A percentile compares a stretch with the other conserved stretches of the same genome.
Evolutionary conservation across 345 rosid species (phyloP).

Genomic region (Alliaria petiolata): DNA sequence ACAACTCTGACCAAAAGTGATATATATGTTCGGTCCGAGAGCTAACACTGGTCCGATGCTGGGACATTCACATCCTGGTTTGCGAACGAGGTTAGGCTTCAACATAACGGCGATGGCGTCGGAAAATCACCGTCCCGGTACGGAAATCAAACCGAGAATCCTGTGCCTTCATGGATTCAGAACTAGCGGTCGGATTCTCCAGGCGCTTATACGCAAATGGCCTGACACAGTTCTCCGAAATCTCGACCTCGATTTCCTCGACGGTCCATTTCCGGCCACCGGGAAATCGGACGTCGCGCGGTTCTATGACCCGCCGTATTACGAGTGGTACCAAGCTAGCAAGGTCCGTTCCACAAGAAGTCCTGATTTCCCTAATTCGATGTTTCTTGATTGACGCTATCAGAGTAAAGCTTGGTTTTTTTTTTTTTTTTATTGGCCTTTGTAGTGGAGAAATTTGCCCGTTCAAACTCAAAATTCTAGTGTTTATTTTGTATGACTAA

Average conservation of each 20-base stretch:
- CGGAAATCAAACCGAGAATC: slow-evolving; percentile 26
- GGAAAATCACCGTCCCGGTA: slow-evolving; percentile 5
- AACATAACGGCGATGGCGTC: slow-evolving; percentile 21
- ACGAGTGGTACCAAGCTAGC: slow-evolving; percentile 39
- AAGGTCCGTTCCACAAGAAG: slow-evolving; percentile 14
- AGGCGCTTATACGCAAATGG: slow-evolving; percentile 16
- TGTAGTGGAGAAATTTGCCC: too few species aligned
- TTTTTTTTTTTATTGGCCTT: too few species aligned
- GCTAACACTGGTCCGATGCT: neutral
- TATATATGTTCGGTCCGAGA: neutral
- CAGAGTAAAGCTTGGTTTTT: neutral
- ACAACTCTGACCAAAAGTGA: neutral
- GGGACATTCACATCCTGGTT: slow-evolving; percentile 1
- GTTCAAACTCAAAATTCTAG: too few species aligned
- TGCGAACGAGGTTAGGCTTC: neutral
- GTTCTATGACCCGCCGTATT: slow-evolving; percentile 42
- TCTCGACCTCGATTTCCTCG: slow-evolving; percentile 42
- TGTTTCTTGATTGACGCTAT: neutral
- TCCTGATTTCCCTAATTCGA: neutral
- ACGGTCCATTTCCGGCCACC: slow-evolving; percentile 37
- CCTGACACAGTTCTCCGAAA: slow-evolving; percentile 23
- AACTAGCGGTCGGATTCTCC: slow-evolving; percentile 39
- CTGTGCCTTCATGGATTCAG: slow-evolving; percentile 48
- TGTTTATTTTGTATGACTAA: too few species aligned
- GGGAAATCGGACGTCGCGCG: slow-evolving; percentile 45